These are phyloP conservation scores for Larix kaempferi DNA, from an alignment of 75 land plant species.

Conservation along the genomic window DNA sequence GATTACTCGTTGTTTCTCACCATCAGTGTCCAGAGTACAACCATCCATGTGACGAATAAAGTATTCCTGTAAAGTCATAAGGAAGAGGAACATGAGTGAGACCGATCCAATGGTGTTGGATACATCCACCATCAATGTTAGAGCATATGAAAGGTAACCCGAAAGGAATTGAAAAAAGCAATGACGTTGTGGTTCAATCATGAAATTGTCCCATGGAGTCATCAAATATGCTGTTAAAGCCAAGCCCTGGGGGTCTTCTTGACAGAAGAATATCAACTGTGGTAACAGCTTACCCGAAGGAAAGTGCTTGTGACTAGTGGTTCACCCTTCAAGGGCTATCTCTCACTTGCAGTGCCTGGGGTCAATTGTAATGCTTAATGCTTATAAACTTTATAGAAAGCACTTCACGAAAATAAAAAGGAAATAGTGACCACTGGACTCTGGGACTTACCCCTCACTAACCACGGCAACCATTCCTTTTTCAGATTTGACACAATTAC, in stretches of 20 bases:
- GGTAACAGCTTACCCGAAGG: neutral
- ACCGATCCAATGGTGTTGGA: neutral
- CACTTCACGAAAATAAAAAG: too few species aligned
- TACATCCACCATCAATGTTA: neutral
- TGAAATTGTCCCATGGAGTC: neutral
- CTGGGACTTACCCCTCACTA: too few species aligned
- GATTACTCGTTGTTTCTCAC: conserved; percentile 52
- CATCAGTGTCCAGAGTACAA: conserved; percentile 45
- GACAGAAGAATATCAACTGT: neutral
- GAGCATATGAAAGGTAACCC: neutral
- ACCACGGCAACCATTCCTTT: too few species aligned
- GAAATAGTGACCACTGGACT: too few species aligned
- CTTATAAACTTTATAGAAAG: too few species aligned
- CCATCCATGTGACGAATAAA: conserved; percentile 81
- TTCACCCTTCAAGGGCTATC: neutral
- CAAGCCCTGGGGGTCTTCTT: neutral
- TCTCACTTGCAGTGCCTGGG: neutral
- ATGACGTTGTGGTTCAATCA: neutral
- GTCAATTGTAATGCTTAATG: too few species aligned
- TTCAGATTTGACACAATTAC: neutral
- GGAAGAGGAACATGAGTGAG: neutral
- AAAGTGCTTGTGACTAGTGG: neutral
- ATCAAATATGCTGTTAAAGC: neutral
- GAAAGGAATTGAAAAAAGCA: neutral
- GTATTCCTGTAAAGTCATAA: conserved; percentile 55